phyloP scores from a whole-genome alignment of 2,329 filamentous ascomycete species.

The Pseudocercospora crystallina region DNA sequence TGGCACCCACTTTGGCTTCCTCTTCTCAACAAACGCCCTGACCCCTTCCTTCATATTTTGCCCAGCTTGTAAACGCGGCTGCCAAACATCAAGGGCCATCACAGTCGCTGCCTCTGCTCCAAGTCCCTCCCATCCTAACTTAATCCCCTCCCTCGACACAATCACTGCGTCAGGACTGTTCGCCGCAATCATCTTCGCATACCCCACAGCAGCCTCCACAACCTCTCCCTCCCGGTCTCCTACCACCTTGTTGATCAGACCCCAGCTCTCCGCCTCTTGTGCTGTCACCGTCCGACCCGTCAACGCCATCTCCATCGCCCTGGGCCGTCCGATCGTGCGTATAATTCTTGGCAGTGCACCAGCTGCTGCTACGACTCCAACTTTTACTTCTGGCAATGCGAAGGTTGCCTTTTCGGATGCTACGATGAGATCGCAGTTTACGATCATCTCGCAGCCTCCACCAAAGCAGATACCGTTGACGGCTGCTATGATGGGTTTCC shows the following conservation, averaged over 20 bases:
- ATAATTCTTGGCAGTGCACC: conserved; percentile 68
- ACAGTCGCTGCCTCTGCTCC: conserved; percentile 64
- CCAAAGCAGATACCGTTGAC: conserved; percentile 75
- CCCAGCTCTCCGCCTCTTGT: conserved; percentile 62
- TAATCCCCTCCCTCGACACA: conserved; percentile 69
- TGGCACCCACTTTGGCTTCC: conserved; percentile 27
- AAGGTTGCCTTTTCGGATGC: conserved; percentile 62
- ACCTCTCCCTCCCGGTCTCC: conserved; percentile 39
- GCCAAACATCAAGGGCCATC: conserved; percentile 59
- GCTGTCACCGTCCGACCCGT: conserved; percentile 56
- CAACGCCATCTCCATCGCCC: conserved; percentile 70
- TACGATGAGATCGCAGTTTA: conserved; percentile 71
- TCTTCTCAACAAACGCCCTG: conserved; percentile 69
- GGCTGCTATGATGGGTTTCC: conserved; percentile 74
- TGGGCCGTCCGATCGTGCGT: conserved; percentile 64
- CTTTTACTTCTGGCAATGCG: conserved; percentile 68
- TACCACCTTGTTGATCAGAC: conserved; percentile 68
- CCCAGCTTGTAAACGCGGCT: conserved; percentile 59
- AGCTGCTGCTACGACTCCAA: conserved; percentile 69
- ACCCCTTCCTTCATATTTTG: conserved; percentile 76
- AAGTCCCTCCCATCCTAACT: conserved; percentile 69
- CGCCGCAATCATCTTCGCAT: conserved; percentile 61
- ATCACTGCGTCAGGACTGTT: conserved; percentile 72
- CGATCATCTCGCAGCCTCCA: conserved; percentile 73
- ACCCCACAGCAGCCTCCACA: conserved; percentile 58